Evolutionary conservation across 2,329 filamentous ascomycete genomes (phyloP).

Genomic region (Phialophora macrospora): DNA sequence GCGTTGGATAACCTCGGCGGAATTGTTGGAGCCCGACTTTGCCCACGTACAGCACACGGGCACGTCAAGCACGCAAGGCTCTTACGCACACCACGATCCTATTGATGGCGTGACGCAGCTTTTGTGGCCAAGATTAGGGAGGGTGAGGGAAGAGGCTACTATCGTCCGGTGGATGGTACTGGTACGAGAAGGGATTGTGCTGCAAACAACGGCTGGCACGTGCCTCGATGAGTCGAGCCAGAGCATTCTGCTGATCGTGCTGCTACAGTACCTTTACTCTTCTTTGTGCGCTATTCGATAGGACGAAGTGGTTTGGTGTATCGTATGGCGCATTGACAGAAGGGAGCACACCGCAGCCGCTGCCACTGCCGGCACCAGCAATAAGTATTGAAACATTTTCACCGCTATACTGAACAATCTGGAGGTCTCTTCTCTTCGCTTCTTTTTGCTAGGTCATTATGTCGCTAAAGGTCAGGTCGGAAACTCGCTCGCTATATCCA

Average conservation of each 20-base stretch:
- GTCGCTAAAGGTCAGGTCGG: neutral
- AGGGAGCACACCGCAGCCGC: neutral
- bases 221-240: neutral
- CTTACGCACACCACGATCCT: no score
- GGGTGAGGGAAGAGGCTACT: no score
- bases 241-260: neutral
- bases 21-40: no score
- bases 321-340: neutral
- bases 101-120: no score
- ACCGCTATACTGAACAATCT: neutral
- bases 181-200: neutral
- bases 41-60: no score
- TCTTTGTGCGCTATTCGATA: neutral
- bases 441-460: slow-evolving; percentile 3
- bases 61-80: no score
- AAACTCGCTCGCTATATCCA: slow-evolving; percentile 11
- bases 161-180: neutral
- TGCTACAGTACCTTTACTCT: neutral
- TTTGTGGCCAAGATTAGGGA: no score
- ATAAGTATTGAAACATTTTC: neutral
- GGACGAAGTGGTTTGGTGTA: neutral
- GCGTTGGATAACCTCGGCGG: no score
- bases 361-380: neutral
- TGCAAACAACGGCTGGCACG: neutral
- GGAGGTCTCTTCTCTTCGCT: neutral